A percentile compares a stretch with the other conserved stretches of the same genome.
These are phyloP conservation scores for Cerrena zonata DNA, from an alignment of 1,284 basidiomycete genomes.

Conservation along the genomic window DNA sequence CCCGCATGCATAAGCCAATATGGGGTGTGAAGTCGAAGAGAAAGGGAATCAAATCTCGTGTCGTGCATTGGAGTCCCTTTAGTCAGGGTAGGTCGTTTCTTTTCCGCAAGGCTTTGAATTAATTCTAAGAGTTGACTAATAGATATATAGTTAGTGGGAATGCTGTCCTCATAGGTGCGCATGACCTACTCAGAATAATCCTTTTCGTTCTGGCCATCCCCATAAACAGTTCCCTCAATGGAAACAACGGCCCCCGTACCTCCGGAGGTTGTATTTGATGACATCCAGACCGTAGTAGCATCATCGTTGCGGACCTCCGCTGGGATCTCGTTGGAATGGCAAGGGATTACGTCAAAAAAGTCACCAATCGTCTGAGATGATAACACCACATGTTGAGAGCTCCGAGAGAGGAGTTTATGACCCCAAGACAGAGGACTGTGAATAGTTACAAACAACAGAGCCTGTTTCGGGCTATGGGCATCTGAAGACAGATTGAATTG, in stretches of 20 bases:
- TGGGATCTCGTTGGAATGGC: slow-evolving; percentile 52
- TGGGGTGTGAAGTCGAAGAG: slow-evolving; percentile 61
- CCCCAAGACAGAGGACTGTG: slow-evolving; percentile 57
- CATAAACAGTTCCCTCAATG: slow-evolving; percentile 55
- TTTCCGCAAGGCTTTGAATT: slow-evolving; percentile 32
- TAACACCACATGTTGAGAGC: slow-evolving; percentile 61
- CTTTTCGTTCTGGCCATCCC: slow-evolving; percentile 39
- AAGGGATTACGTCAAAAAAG: slow-evolving; percentile 56
- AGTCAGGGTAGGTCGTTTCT: slow-evolving; percentile 27
- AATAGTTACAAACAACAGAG: slow-evolving; percentile 53
- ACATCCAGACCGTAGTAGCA: slow-evolving; percentile 33
- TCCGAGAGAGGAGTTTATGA: slow-evolving; percentile 51
- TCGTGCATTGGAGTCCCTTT: slow-evolving; percentile 45
- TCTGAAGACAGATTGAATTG: slow-evolving; percentile 17
- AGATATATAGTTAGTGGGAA: neutral
- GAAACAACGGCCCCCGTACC: slow-evolving; percentile 44
- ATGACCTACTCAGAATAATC: slow-evolving; percentile 58
- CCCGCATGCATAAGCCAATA: slow-evolving; percentile 79
- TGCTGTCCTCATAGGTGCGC: neutral
- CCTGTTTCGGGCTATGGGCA: slow-evolving; percentile 29
- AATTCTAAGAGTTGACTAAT: slow-evolving; percentile 49
- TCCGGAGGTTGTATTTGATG: slow-evolving; percentile 12
- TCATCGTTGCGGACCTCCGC: slow-evolving; percentile 32
- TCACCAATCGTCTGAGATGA: slow-evolving; percentile 71
- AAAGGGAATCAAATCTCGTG: slow-evolving; percentile 47